Conservation (phyloP, 805 yeast species). For the Kockiozyma suomiensis region DNA sequence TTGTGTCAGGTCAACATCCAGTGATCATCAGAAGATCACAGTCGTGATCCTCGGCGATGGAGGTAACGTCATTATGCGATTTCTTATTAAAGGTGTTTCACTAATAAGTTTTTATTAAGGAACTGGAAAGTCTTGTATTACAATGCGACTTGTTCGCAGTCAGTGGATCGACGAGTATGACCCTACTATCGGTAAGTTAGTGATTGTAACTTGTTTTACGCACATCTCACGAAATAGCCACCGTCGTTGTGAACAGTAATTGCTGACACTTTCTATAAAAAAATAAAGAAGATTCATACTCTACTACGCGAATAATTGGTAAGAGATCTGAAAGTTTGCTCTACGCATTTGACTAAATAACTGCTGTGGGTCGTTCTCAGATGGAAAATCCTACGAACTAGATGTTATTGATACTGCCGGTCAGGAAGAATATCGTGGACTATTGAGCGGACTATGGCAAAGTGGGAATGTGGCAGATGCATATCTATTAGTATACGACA, state of each 20-base stretch:
- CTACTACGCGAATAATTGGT: conserved; percentile 42
- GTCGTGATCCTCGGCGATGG: conserved; percentile 43
- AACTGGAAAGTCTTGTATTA: conserved; percentile 35
- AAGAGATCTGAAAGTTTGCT: neutral
- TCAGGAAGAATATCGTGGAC: conserved; percentile 74
- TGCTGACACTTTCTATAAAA: neutral
- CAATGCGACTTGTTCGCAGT: conserved; percentile 42
- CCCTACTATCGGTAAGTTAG: conserved; percentile 40
- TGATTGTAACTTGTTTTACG: neutral
- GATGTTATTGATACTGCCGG: conserved; percentile 79
- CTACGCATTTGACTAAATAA: neutral
- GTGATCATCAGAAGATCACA: conserved; percentile 32
- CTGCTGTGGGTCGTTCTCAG: neutral
- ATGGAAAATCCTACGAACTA: conserved; percentile 54
- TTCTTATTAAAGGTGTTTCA: too few relatives aligned
- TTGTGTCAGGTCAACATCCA: neutral
- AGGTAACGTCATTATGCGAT: too few relatives aligned
- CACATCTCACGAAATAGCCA: neutral
- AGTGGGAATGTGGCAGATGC: conserved; percentile 41
- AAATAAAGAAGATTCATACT: conserved; percentile 39
- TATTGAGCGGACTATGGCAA: conserved; percentile 43
- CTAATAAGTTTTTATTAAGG: conserved; percentile 40
- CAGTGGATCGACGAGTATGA: conserved; percentile 45
- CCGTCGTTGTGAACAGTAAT: neutral
- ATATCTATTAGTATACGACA: conserved; percentile 43